Base-by-base conservation (phyloP, 768 basidiomycete species). In the Butyriboletus loyo region DNA sequence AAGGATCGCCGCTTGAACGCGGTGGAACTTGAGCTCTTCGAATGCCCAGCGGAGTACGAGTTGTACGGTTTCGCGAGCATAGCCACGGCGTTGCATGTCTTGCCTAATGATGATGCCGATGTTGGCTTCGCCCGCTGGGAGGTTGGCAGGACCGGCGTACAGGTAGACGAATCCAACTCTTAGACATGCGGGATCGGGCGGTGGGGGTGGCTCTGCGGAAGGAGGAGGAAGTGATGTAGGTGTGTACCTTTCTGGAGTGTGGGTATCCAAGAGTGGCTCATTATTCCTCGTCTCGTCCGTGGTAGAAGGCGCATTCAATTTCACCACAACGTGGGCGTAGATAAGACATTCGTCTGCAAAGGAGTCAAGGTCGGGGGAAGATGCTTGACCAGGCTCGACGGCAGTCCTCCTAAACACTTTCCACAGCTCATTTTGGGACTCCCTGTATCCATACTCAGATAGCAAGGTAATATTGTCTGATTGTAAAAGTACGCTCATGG, bases 51-150 rank as follows among this genome's bases (percentile, higher is more conserved):
- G 59, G 11, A 84, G 60, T 1, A 76, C 73, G 25, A 75, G 64
- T 9, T 72, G 64, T 27, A 85, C 63, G 1, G 78, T 82, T 36
- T 77, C 70, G 25, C 68, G 66, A 4, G 77, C 83, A 34, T 74
- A 74, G 7, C 82, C 81, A 27, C 69, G 62, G 4, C 68, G 62
- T 13, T 74, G 76, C 56, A 72, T 64, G 8, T 49, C 49, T 2
- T 71, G 58, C 11, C 65, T 55, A 27, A 87, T 55, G 48, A 81
- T 71, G 56, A 89, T 66, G 11, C 85, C 86, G 30, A 88, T 68
- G 56, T 74, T 80, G 21, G 79, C 73, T 62, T 87, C 82, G n/a
- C 69, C 66, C 2, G 62, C 59, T 24, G 47, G 48, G 28, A 39
- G 1, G 42, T 59, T 64, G 30, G 60, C 54, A 17, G 60, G 58